Evolutionary conservation across 257 asterid species (phyloP), one percentile per base, ranked within the genome.

Genomic region (Paraleonurus japonicus): DNA sequence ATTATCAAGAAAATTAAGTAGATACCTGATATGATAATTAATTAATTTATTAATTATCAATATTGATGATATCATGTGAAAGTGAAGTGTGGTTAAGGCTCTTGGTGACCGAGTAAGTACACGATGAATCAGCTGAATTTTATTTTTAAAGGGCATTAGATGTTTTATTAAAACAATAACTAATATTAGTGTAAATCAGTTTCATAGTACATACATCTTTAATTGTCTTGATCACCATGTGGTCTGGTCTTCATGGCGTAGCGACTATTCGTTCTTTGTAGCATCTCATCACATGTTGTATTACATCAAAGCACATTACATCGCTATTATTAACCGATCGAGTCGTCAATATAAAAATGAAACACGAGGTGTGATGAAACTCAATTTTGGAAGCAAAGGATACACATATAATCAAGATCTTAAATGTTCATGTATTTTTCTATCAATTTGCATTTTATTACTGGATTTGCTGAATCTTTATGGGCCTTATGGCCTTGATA

Each of bases 401-500:
- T n/a, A n/a, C 5, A 15, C 39, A 32, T 0, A 50, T 7, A 50
- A 6, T 2, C 11, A 24, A 57, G 15, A 28, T 50, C 50, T 28
- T 7, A 19, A 30, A 4, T 47, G 0, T 30, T 19, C 48, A 20
- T 20, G 3, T 7, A 37, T 10, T 12, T 48, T 24, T 13, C 16
- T 30, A 60, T 16, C 35, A 50, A 61, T 39, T 76, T 57, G 47
- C 60, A 45, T 57, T 50, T 65, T 64, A 53, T 20, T 80, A 24
- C 54, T 55, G 47, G 54, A 48, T 60, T 72, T 76, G 72, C 59
- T 69, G 55, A 48, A 26, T 65, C 58, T 64, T 12, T 65, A 61
- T 32, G 70, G 45, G 62, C 37, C 57, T 54, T 17, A 12, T 65
- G 35, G 43, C 19, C 23, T 15, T 66, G 37, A 27, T 24, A 57